phyloP scores from a whole-genome alignment of 2,329 filamentous ascomycete species.

The Huntiella savannae region DNA sequence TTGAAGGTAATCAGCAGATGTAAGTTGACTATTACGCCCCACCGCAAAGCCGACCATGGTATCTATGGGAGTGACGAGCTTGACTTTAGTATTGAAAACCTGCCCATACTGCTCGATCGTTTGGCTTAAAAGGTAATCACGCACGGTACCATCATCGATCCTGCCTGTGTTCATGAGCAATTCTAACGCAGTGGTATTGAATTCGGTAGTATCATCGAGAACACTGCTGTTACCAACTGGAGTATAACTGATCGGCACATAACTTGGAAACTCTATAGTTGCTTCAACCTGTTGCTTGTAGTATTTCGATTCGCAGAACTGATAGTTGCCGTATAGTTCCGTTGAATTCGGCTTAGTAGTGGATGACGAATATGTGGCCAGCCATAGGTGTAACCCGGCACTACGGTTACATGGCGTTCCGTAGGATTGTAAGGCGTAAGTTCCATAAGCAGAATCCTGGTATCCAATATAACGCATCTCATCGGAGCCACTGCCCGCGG shows the following conservation, averaged over 20 bases:
- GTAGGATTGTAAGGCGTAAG: slow-evolving; percentile 16
- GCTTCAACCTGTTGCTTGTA: slow-evolving; percentile 26
- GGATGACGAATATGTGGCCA: slow-evolving; percentile 19
- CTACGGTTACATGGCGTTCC: slow-evolving; percentile 16
- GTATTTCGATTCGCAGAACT: slow-evolving; percentile 28
- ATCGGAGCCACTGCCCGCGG: background rate
- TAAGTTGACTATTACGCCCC: slow-evolving; percentile 10
- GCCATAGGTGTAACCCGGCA: slow-evolving; percentile 16
- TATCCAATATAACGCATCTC: slow-evolving; percentile 26
- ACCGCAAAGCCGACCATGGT: slow-evolving; percentile 20
- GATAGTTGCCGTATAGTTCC: slow-evolving; percentile 16
- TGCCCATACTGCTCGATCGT: slow-evolving; percentile 16
- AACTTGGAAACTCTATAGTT: slow-evolving; percentile 17
- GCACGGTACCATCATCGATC: background rate
- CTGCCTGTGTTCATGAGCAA: slow-evolving; percentile 17
- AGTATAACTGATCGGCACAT: slow-evolving; percentile 4
- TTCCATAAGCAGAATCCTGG: slow-evolving; percentile 17
- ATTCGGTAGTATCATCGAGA: slow-evolving; percentile 14
- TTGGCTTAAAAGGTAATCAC: slow-evolving; percentile 15
- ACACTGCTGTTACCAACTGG: slow-evolving; percentile 4
- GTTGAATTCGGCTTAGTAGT: background rate
- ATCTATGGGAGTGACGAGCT: slow-evolving; percentile 14
- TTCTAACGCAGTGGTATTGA: slow-evolving; percentile 21
- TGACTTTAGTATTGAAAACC: slow-evolving; percentile 1
- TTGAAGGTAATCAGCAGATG: slow-evolving; percentile 7